Percentiles rank a stretch among this genome's conserved stretches.
phyloP scores from a whole-genome alignment of 805 yeast species.

The Wickerhamiella occidentalis region DNA sequence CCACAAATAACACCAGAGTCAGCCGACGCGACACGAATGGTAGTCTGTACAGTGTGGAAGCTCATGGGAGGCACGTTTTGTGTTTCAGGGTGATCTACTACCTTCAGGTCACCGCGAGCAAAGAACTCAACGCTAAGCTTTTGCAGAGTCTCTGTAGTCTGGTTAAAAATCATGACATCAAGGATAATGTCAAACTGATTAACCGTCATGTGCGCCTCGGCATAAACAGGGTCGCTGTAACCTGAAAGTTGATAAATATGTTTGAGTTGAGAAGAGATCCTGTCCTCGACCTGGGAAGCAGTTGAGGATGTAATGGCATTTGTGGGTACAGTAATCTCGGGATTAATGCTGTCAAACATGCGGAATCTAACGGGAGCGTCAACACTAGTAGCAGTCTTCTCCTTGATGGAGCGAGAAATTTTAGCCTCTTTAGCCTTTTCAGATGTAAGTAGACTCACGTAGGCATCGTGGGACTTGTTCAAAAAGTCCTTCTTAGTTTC shows the following conservation, averaged over 20 bases:
- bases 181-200: slow-evolving; percentile 93
- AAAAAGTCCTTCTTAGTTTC: slow-evolving; percentile 55
- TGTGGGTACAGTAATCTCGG: slow-evolving; percentile 6
- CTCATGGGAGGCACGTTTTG: slow-evolving; percentile 96
- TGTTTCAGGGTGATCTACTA: slow-evolving; percentile 79
- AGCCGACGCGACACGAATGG: slow-evolving; percentile 89
- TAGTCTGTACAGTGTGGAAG: slow-evolving; percentile 77
- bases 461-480: slow-evolving; percentile 80
- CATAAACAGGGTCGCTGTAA: slow-evolving; percentile 93
- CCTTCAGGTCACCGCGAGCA: slow-evolving; percentile 89
- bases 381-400: slow-evolving; percentile 37
- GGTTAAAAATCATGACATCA: slow-evolving; percentile 89
- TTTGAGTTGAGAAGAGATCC: slow-evolving; percentile 57
- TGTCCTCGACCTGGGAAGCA: slow-evolving; percentile 11
- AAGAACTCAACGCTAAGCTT: slow-evolving; percentile 91
- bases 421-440: slow-evolving; percentile 28
- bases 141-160: slow-evolving; percentile 77
- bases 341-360: slow-evolving; percentile 15
- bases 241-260: slow-evolving; percentile 94
- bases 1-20: slow-evolving; percentile 98
- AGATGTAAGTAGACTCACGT: slow-evolving; percentile 51
- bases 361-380: slow-evolving; percentile 22
- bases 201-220: slow-evolving; percentile 92
- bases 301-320: background rate
- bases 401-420: slow-evolving; percentile 31